Evolutionary conservation across 306 rosid species (phyloP).

Genomic region (Lathyrus sativus): DNA sequence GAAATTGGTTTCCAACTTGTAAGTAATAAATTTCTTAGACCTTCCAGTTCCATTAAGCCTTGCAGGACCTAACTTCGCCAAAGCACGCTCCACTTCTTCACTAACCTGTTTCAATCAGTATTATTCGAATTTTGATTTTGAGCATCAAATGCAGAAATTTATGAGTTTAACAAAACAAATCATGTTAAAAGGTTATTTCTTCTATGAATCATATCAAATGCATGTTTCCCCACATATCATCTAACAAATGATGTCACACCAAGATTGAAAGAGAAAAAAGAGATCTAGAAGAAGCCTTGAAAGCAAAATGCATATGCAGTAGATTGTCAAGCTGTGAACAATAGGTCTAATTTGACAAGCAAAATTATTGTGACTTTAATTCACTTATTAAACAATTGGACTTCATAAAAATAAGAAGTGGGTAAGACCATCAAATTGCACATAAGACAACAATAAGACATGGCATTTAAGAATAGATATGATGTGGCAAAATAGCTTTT

Average conservation of each 20-base stretch:
- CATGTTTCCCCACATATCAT: conserved; percentile 18
- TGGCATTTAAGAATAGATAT: conserved; percentile 8
- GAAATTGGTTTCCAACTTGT: conserved; percentile 31
- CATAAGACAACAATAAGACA: background rate
- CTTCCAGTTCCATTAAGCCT: conserved; percentile 77
- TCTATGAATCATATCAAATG: conserved; percentile 25
- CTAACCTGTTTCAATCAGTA: conserved; percentile 70
- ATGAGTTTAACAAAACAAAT: conserved; percentile 11
- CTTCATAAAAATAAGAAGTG: background rate
- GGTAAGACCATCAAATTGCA: conserved; percentile 11
- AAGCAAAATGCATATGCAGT: conserved; percentile 11
- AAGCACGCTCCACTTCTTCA: conserved; percentile 95
- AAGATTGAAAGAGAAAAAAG: conserved; percentile 3
- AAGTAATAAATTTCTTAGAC: conserved; percentile 43
- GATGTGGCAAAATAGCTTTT: too few species aligned
- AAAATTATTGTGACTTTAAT: background rate
- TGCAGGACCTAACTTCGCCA: conserved; percentile 87
- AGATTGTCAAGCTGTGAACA: conserved; percentile 7
- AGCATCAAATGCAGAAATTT: conserved; percentile 27
- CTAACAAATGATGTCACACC: background rate
- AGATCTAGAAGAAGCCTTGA: background rate
- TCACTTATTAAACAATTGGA: background rate
- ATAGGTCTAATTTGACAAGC: background rate
- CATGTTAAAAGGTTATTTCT: background rate
- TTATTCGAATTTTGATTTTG: conserved; percentile 29